These are phyloP conservation scores for Breynia disticha DNA, from an alignment of 441 rosid genomes.

Conservation along the genomic window DNA sequence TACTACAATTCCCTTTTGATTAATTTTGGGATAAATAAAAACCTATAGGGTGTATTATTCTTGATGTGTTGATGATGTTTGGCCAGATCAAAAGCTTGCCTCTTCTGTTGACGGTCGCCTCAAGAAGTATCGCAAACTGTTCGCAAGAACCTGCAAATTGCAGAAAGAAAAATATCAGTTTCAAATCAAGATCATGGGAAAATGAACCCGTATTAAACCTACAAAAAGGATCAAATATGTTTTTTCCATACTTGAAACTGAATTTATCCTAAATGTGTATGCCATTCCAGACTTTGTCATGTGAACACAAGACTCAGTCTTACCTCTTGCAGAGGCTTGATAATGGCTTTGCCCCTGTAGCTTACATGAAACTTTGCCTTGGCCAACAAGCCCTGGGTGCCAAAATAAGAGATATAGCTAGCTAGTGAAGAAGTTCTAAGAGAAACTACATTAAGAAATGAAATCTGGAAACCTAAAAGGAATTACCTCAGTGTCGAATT, in stretches of 20 bases:
- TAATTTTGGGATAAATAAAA: neutral
- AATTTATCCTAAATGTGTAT: too few relatives aligned
- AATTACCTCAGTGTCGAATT: slow-evolving; percentile 89
- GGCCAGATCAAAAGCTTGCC: slow-evolving; percentile 61
- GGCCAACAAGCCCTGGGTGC: slow-evolving; percentile 74
- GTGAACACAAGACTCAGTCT: neutral
- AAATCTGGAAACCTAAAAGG: too few relatives aligned
- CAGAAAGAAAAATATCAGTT: neutral
- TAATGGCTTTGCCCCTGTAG: slow-evolving; percentile 72
- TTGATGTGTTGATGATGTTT: neutral
- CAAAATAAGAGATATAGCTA: neutral
- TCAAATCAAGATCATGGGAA: neutral
- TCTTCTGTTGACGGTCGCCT: slow-evolving; percentile 92
- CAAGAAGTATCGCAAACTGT: slow-evolving; percentile 82
- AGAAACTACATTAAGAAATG: too few relatives aligned
- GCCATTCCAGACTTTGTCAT: too few relatives aligned
- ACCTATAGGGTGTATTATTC: neutral
- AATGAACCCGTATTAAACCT: neutral
- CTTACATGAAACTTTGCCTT: slow-evolving; percentile 94
- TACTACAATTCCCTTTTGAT: neutral
- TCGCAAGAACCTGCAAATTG: slow-evolving; percentile 63
- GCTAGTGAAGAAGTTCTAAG: too few relatives aligned
- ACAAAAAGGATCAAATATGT: too few relatives aligned
- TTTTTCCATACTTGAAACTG: too few relatives aligned
- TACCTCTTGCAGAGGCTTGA: slow-evolving; percentile 93